Conservation (phyloP, 768 basidiomycete genomes). For the Brasilioporus rufonigricans region DNA sequence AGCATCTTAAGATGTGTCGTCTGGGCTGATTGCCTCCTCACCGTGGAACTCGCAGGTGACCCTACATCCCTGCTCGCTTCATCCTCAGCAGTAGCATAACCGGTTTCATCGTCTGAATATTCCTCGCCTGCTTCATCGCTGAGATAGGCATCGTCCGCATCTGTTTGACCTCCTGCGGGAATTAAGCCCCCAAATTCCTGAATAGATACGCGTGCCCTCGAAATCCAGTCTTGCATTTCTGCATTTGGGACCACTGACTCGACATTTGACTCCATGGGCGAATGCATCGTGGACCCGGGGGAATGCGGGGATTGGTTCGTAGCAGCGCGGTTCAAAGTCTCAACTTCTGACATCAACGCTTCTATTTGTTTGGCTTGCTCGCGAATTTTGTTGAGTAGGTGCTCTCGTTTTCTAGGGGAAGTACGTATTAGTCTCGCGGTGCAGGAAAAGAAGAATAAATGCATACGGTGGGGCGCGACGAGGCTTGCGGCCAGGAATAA, state of each 20-base stretch:
- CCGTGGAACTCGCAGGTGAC: slow-evolving; percentile 32
- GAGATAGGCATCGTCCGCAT: slow-evolving; percentile 37
- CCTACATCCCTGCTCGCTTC: slow-evolving; percentile 20
- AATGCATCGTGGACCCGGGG: slow-evolving; percentile 28
- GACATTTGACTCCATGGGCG: slow-evolving; percentile 25
- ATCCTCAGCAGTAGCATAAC: slow-evolving; percentile 25
- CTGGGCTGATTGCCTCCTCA: slow-evolving; percentile 39
- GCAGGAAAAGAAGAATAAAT: not conserved
- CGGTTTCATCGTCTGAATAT: slow-evolving; percentile 37
- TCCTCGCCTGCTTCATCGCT: slow-evolving; percentile 38
- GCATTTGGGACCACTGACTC: slow-evolving; percentile 40
- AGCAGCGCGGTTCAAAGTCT: slow-evolving; percentile 38
- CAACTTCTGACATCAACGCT: slow-evolving; percentile 68
- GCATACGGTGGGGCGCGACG: slow-evolving; percentile 76
- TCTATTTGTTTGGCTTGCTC: slow-evolving; percentile 72
- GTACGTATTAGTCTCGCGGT: not conserved
- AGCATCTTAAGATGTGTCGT: slow-evolving; percentile 50
- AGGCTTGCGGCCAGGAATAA: slow-evolving; percentile 83
- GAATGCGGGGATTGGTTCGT: slow-evolving; percentile 36
- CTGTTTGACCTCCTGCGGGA: slow-evolving; percentile 57
- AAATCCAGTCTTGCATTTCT: slow-evolving; percentile 74
- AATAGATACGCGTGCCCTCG: slow-evolving; percentile 66
- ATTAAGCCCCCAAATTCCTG: slow-evolving; percentile 68
- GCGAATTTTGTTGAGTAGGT: slow-evolving; percentile 73
- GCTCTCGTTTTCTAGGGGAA: slow-evolving; percentile 66